These are phyloP conservation scores for Blastobotrys mokoenaii DNA, from an alignment of 805 yeast species.

Conservation along the genomic window DNA sequence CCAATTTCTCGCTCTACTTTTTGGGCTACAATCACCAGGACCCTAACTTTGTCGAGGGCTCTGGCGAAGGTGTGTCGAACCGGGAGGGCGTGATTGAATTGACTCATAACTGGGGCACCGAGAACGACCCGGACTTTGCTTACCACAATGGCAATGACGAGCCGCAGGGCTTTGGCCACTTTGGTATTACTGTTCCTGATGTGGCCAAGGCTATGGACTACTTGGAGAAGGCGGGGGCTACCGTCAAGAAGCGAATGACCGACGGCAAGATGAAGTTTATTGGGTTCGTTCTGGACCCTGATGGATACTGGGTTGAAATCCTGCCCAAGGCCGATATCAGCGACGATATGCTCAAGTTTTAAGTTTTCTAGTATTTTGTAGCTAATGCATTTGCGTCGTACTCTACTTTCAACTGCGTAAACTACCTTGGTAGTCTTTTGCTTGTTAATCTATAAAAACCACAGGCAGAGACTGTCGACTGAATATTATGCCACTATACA, in stretches of 20 bases:
- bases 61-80: slow-evolving; percentile 26
- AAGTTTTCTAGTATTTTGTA: too few relatives aligned
- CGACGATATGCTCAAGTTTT: slow-evolving; percentile 7
- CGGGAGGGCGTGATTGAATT: slow-evolving; percentile 75
- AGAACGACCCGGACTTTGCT: slow-evolving; percentile 58
- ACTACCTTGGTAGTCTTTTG: too few relatives aligned
- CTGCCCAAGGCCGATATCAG: slow-evolving; percentile 35
- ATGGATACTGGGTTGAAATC: slow-evolving; percentile 78
- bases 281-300: slow-evolving; percentile 83
- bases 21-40: slow-evolving; percentile 54
- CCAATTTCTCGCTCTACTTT: slow-evolving; percentile 80
- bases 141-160: slow-evolving; percentile 80
- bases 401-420: too few relatives aligned
- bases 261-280: slow-evolving; percentile 47
- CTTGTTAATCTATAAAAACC: too few relatives aligned
- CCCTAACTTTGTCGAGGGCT: slow-evolving; percentile 36
- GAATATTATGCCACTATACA: too few relatives aligned
- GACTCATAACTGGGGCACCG: slow-evolving; percentile 96
- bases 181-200: slow-evolving; percentile 63
- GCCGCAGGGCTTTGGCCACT: slow-evolving; percentile 81
- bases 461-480: too few relatives aligned
- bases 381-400: too few relatives aligned
- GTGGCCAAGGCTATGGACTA: slow-evolving; percentile 44
- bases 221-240: slow-evolving; percentile 37
- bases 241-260: slow-evolving; percentile 38